phyloP scores from a whole-genome alignment of 352 stramenopile species.

The Globisporangium radiosum region DNA sequence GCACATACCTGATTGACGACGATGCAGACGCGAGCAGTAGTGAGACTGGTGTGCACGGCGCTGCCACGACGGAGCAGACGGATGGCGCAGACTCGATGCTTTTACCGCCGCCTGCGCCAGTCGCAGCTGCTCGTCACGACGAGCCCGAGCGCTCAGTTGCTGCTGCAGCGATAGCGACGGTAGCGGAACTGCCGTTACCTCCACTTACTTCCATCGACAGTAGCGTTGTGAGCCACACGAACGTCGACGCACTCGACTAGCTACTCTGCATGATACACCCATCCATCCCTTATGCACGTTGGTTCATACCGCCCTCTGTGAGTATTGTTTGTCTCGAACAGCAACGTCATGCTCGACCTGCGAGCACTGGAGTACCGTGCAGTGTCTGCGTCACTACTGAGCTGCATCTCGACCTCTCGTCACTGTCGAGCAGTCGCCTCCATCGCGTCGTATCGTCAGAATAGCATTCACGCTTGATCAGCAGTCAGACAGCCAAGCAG shows the following conservation, averaged over 20 bases:
- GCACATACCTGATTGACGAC: neutral
- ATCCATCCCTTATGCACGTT: no score
- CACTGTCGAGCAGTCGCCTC: no score
- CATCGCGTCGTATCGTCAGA: no score
- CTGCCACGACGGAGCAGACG: neutral
- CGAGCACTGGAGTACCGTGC: no score
- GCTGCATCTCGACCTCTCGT: no score
- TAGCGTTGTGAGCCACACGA: slow-evolving; percentile 18
- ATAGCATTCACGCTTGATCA: no score
- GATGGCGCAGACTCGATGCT: neutral
- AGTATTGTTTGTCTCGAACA: no score
- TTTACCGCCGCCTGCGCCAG: slow-evolving; percentile 17
- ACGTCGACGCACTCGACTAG: slow-evolving; percentile 52
- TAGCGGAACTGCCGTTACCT: neutral
- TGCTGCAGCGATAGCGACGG: neutral
- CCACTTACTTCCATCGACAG: neutral
- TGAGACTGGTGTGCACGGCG: neutral
- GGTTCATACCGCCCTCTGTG: no score
- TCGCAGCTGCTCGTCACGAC: neutral
- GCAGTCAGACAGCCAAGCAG: neutral
- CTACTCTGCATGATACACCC: neutral
- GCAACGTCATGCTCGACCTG: no score
- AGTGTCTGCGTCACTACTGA: no score
- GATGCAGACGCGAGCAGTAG: neutral
- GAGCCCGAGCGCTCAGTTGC: neutral